phyloP scores from a whole-genome alignment of 1,139 yeast species.

The Chernovozyma aurita region DNA sequence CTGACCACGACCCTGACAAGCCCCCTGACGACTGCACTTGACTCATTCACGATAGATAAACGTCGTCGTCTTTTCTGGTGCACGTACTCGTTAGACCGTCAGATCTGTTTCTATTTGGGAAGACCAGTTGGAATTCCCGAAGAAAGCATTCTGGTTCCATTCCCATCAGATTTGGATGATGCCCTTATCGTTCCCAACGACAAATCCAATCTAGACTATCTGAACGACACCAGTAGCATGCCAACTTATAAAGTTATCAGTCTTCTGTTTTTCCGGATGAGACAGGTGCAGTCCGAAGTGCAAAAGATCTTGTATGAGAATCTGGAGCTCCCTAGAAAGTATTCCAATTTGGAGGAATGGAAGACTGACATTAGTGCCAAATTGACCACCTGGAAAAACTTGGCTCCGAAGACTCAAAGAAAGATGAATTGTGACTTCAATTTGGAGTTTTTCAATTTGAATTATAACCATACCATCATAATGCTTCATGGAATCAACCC shows the following conservation, averaged over 20 bases:
- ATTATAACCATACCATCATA: slow-evolving; percentile 72
- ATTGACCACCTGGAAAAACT: slow-evolving; percentile 57
- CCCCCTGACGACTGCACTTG: slow-evolving; percentile 15
- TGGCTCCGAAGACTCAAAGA: slow-evolving; percentile 51
- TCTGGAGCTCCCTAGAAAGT: slow-evolving; percentile 65
- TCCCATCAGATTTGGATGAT: slow-evolving; percentile 75
- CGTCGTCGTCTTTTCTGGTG: slow-evolving; percentile 87
- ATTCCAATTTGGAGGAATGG: slow-evolving; percentile 55
- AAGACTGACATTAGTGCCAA: slow-evolving; percentile 44
- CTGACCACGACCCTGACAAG: not conserved
- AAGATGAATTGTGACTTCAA: slow-evolving; percentile 76
- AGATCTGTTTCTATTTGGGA: slow-evolving; percentile 66
- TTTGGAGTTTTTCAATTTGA: slow-evolving; percentile 62
- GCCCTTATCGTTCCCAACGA: slow-evolving; percentile 44
- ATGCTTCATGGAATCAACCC: slow-evolving; percentile 78
- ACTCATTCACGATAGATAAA: slow-evolving; percentile 60
- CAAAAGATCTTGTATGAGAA: slow-evolving; percentile 68
- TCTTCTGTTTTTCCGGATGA: slow-evolving; percentile 58
- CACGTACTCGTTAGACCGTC: slow-evolving; percentile 78
- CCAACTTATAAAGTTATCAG: slow-evolving; percentile 69
- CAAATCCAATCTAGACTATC: slow-evolving; percentile 18
- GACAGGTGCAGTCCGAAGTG: slow-evolving; percentile 75
- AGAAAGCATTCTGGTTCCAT: slow-evolving; percentile 57
- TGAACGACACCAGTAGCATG: slow-evolving; percentile 23
- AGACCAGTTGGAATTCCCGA: slow-evolving; percentile 76